Percentiles rank a stretch among this genome's conserved stretches.
Conservation (phyloP, 805 yeast genomes). For the Ogataea haglerorum region DNA sequence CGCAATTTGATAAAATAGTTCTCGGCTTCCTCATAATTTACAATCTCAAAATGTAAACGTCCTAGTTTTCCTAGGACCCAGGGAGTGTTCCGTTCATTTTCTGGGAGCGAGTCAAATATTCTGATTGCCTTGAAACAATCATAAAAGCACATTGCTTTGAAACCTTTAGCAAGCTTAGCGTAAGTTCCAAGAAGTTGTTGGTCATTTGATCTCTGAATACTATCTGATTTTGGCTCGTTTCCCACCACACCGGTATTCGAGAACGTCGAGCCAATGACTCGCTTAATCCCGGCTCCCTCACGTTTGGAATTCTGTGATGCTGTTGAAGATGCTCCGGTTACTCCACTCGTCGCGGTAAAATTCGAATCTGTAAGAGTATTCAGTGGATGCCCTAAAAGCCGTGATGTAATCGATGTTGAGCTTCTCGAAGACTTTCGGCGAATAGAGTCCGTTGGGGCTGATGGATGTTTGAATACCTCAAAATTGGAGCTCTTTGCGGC, state of each 20-base stretch:
- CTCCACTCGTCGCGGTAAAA: constrained; percentile 15
- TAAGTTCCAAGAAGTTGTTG: constrained; percentile 46
- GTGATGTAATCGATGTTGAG: constrained; percentile 30
- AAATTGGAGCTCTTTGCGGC: constrained; percentile 26
- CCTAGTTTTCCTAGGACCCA: constrained; percentile 84
- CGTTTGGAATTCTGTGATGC: constrained; percentile 8
- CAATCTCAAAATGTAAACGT: constrained; percentile 79
- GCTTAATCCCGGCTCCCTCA: constrained; percentile 20
- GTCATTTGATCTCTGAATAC: constrained; percentile 25
- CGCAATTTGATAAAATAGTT: constrained; percentile 60
- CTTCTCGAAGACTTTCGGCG: constrained; percentile 26
- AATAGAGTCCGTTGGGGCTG: constrained; percentile 23
- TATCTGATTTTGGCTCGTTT: constrained; percentile 10
- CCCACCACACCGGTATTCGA: not conserved
- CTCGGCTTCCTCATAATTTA: constrained; percentile 76
- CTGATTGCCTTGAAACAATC: constrained; percentile 82
- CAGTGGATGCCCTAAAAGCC: constrained; percentile 27
- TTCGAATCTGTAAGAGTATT: constrained; percentile 25
- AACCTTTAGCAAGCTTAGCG: constrained; percentile 56
- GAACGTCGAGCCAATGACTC: constrained; percentile 27
- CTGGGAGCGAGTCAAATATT: constrained; percentile 60
- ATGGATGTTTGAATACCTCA: constrained; percentile 26
- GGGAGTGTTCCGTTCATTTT: constrained; percentile 63
- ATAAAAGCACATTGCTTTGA: constrained; percentile 55
- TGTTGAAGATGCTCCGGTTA: constrained; percentile 6